phyloP scores from a whole-genome alignment of 2,329 filamentous ascomycete genomes.

The Furcasterigmium sp. region DNA sequence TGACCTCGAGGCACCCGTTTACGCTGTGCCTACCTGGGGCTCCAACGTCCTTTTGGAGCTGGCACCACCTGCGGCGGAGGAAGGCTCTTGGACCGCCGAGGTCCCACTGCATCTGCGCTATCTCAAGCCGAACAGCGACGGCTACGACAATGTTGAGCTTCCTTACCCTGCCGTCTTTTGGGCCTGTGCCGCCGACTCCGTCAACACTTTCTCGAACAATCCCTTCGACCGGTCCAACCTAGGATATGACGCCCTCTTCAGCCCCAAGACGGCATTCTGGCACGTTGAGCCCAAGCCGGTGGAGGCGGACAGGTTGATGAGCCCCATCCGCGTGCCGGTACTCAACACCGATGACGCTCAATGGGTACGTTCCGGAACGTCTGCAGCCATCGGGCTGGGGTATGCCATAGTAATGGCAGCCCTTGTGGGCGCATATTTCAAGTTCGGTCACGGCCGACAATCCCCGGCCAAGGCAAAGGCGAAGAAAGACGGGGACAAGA shows the following conservation, averaged over 20 bases:
- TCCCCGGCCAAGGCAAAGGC: not conserved
- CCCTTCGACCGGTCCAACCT: slow-evolving; percentile 82
- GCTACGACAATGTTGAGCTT: slow-evolving; percentile 51
- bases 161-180: slow-evolving; percentile 86
- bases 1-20: slow-evolving; percentile 87
- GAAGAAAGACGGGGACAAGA: slow-evolving; percentile 5
- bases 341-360: slow-evolving; percentile 46
- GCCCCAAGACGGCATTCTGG: slow-evolving; percentile 74
- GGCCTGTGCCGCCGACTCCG: slow-evolving; percentile 69
- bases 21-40: slow-evolving; percentile 72
- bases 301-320: slow-evolving; percentile 37
- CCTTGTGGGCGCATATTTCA: slow-evolving; percentile 34
- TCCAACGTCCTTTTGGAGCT: slow-evolving; percentile 73
- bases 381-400: slow-evolving; percentile 53
- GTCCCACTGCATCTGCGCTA: slow-evolving; percentile 87
- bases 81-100: slow-evolving; percentile 52
- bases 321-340: slow-evolving; percentile 59
- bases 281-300: slow-evolving; percentile 56
- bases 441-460: slow-evolving; percentile 24
- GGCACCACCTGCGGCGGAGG: slow-evolving; percentile 38
- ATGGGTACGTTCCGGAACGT: slow-evolving; percentile 51
- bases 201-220: slow-evolving; percentile 64
- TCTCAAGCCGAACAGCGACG: slow-evolving; percentile 54
- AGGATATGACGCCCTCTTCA: slow-evolving; percentile 83
- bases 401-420: slow-evolving; percentile 67